A percentile compares a stretch with the other conserved stretches of the same genome.
phyloP scores from a whole-genome alignment of 257 asterid species.

The Salvia rosmarinus region DNA sequence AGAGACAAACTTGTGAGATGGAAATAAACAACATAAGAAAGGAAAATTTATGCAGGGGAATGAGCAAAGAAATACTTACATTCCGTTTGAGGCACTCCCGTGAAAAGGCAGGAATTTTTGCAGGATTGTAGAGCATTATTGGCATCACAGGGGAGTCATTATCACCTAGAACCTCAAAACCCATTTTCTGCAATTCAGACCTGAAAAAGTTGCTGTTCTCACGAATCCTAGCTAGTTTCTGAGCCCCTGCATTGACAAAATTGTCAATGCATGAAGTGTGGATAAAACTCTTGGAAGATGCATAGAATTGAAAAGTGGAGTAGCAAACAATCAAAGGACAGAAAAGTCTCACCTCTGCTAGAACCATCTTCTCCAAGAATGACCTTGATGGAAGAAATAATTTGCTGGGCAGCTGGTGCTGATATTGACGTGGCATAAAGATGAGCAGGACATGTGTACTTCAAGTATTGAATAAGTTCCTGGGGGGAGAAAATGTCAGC shows the following conservation, averaged over 20 bases:
- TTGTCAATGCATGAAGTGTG: constrained; percentile 8
- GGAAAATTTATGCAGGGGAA: not conserved
- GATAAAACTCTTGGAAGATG: constrained; percentile 38
- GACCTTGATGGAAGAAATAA: constrained; percentile 81
- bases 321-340: constrained; percentile 12
- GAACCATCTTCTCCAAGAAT: constrained; percentile 98
- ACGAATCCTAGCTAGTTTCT: constrained; percentile 84
- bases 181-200: constrained; percentile 93
- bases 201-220: constrained; percentile 94
- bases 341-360: constrained; percentile 66
- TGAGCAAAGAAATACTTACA: constrained; percentile 42
- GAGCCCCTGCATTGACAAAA: constrained; percentile 70
- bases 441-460: constrained; percentile 90
- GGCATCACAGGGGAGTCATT: constrained; percentile 89
- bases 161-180: constrained; percentile 97
- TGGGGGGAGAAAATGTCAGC: constrained; percentile 37
- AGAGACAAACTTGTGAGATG: not conserved
- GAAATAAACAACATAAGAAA: not conserved
- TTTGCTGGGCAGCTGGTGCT: constrained; percentile 95
- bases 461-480: constrained; percentile 88
- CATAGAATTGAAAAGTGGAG: too few species aligned
- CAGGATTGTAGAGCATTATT: constrained; percentile 86
- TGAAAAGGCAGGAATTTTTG: constrained; percentile 90
- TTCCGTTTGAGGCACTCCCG: constrained; percentile 82
- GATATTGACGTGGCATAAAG: constrained; percentile 93